Conservation (phyloP, 1,139 yeast genomes). For the Sugiyamaella paludigena region DNA sequence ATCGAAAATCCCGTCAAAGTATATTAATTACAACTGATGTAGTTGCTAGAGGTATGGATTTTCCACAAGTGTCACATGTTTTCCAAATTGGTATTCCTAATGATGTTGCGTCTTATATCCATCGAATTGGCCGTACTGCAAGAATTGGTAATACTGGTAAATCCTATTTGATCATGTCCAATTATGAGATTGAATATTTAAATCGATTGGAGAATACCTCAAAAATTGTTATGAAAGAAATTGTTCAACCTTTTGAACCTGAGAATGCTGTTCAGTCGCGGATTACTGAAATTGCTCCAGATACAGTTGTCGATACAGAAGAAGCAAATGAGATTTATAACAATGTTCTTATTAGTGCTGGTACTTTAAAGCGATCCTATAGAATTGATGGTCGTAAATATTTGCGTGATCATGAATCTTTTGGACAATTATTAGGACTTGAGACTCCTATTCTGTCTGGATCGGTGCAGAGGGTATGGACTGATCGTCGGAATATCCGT, state of each 20-base stretch:
- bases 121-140: conserved; percentile 95
- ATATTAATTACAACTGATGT: conserved; percentile 85
- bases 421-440: conserved; percentile 17
- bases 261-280: conserved; percentile 15
- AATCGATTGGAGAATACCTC: conserved; percentile 20
- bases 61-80: conserved; percentile 80
- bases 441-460: conserved; percentile 17
- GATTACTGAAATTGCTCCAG: conserved; percentile 13
- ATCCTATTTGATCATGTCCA: conserved; percentile 35
- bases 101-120: conserved; percentile 76
- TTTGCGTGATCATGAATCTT: conserved; percentile 15
- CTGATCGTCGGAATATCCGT: conserved; percentile 10
- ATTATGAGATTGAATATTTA: conserved; percentile 28
- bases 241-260: conserved; percentile 16
- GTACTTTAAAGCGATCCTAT: conserved; percentile 12
- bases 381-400: conserved; percentile 15
- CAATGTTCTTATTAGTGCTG: conserved; percentile 16
- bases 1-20: conserved; percentile 52
- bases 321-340: conserved; percentile 20
- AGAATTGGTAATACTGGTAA: conserved; percentile 82
- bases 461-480: conserved; percentile 18
- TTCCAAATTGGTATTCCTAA: conserved; percentile 75
- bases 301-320: conserved; percentile 16
- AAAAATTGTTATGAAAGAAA: conserved; percentile 26
- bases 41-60: conserved; percentile 96